Base-by-base conservation (phyloP, 2,329 filamentous ascomycete species). In the Penicillium fuscoglaucum region DNA sequence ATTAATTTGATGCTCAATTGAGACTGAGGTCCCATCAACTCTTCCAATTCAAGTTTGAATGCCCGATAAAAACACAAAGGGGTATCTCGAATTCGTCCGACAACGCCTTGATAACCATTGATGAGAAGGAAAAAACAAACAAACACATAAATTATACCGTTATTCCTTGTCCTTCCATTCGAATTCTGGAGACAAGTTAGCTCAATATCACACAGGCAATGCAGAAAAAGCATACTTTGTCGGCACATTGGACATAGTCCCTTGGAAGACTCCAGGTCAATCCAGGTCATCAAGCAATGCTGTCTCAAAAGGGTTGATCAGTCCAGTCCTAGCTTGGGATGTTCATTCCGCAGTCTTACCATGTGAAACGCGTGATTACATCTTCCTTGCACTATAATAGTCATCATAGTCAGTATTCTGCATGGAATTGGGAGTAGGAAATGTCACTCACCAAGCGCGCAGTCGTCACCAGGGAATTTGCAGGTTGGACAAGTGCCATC, bases 301-400 rank as follows among this genome's bases (percentile, higher is more conserved):
- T 96, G 60, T 63, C 33, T 7, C 17, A 15, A 31, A 35, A 31
- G 6, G 21, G 46, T 55, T 41, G 28, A 54, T 64, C 26, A 60
- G 51, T 47, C 12, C 28, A 39, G 37, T 47, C 40, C 45, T 58
- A 45, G 44, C 28, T 37, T 29, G 49, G 52, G 33, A 66, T 52
- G 21, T 26, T 52, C 10, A 29, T 15, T 56, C 43, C 61, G 29
- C 55, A 66, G 21, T 62, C 73, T 39, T 76, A 96, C 92, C 90
- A 96, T 96, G 77, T 99, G 95, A 72, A 99, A 99, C 63, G 91
- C 96, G 76, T 99, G 95, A 6, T 92, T 93, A 78, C 95, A 99
- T 80, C 93, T 96, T 44, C 95, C 95, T 61, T 95, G 93, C 65
- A 97, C 93, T 97, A 35, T 4, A 41, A 29, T 31, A 53, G 19